phyloP scores from a whole-genome alignment of 192 early-diverging fungal species.

The Phlyctochytrium planicorne region DNA sequence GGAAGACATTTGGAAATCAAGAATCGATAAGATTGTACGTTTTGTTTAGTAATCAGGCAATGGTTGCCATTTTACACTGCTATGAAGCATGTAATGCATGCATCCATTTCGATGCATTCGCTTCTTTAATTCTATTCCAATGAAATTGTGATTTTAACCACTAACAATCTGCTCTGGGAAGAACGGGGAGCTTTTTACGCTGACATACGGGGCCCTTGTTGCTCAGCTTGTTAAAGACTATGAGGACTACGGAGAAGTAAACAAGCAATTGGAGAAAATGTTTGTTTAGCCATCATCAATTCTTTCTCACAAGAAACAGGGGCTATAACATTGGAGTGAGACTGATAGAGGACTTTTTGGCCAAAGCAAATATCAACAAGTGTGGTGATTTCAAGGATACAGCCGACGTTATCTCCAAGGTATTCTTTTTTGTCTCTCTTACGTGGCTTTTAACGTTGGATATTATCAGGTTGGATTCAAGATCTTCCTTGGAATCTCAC shows the following conservation, averaged over 20 bases:
- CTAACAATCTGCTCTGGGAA: no score
- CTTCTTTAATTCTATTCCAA: no score
- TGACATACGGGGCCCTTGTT: slow-evolving; percentile 97
- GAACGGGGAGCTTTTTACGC: slow-evolving; percentile 93
- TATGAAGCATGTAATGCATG: no score
- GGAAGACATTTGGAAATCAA: slow-evolving; percentile 94
- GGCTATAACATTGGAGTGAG: slow-evolving; percentile 97
- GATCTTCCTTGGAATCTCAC: slow-evolving; percentile 90
- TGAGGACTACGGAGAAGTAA: slow-evolving; percentile 89
- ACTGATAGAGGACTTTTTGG: slow-evolving; percentile 94
- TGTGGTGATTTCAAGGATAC: slow-evolving; percentile 90
- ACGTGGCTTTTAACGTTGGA: not conserved
- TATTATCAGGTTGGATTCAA: slow-evolving; percentile 83
- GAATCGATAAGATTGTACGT: slow-evolving; percentile 91
- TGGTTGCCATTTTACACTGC: no score
- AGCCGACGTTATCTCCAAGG: slow-evolving; percentile 92
- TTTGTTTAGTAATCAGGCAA: no score
- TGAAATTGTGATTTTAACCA: no score
- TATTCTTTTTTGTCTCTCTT: slow-evolving; percentile 28
- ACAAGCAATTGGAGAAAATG: slow-evolving; percentile 98
- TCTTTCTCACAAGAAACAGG: slow-evolving; percentile 43
- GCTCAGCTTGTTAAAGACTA: slow-evolving; percentile 91
- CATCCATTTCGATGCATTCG: no score
- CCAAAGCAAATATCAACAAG: slow-evolving; percentile 72
- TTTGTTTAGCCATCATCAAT: slow-evolving; percentile 29